Conservation (phyloP, 148 eudicot species). For the Limonium bicolor region DNA sequence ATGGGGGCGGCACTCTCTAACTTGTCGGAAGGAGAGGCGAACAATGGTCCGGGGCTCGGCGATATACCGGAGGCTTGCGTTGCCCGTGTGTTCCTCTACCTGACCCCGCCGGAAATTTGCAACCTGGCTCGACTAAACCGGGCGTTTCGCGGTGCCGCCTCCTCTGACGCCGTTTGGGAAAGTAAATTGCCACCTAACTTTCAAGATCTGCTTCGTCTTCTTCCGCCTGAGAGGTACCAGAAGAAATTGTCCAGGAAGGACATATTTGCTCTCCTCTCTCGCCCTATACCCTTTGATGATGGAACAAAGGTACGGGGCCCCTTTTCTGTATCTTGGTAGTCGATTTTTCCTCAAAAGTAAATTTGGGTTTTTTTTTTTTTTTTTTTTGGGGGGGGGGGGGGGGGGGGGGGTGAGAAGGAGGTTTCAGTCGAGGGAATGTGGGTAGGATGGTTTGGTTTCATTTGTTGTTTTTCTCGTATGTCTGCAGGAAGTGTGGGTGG, state of each 20-base stretch:
- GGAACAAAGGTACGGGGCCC: conserved; percentile 39
- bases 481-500: conserved; percentile 82
- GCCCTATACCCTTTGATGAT: conserved; percentile 45
- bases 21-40: conserved; percentile 29
- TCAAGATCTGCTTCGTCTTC: conserved; percentile 33
- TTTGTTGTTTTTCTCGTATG: conserved; percentile 6
- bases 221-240: conserved; percentile 23
- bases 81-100: conserved; percentile 63
- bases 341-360: no score
- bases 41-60: conserved; percentile 40
- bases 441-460: conserved; percentile 5
- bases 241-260: conserved; percentile 47
- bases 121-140: conserved; percentile 77
- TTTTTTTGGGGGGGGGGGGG: background rate
- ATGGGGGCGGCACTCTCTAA: conserved; percentile 74
- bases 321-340: no score
- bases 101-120: conserved; percentile 88
- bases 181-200: conserved; percentile 59
- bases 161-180: conserved; percentile 83
- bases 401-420: background rate
- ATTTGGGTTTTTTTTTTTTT: background rate
- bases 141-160: conserved; percentile 87
- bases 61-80: conserved; percentile 95
- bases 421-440: background rate
- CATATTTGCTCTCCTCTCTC: conserved; percentile 50